Base-by-base conservation (phyloP, 2,329 filamentous ascomycete genomes). In the Colletotrichum tamarilloi region DNA sequence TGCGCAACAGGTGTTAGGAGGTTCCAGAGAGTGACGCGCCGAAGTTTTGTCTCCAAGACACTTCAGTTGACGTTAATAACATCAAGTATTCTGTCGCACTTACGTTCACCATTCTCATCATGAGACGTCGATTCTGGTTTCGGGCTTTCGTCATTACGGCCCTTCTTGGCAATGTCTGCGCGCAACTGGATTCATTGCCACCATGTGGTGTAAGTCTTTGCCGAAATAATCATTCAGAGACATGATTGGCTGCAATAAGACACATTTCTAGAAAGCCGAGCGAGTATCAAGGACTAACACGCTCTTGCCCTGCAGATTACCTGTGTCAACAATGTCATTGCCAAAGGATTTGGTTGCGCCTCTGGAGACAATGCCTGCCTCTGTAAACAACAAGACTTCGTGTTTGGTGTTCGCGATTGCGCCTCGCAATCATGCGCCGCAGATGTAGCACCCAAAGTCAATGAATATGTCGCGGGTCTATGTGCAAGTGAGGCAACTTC, bases 341-440 rank as follows among this genome's bases (percentile, higher is more conserved):
- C 73, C 19, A 68, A 73, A 52, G 74, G 46, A 12, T 68, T 80
- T 12, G 78, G 77, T 32, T 82, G 81, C 62, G 74, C 74, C 6
- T 72, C 72, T 12, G 77, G 78, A 7, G 79, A 82, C 67, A 77
- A 67, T 1, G 30, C 78, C 19, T 88, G 86, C 73, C 79, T 87
- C 19, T 88, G 86, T 75, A 76, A 73, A 32, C 81, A 81, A 12
- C 66, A 78, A 1, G 77, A 77, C 24, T 84, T 84, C 66, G 59
- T 77, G 32, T 77, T 77, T 67, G 83, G 82, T n/a, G 80, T 87
- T 59, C 77, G 79, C 26, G 84, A 86, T 62, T 87, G 85, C 70
- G 81, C 84, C 42, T 77, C 76, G 57, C 68, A 77, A 28, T 77
- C 78, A 14, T 83, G 82, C 62, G 75, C 76, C 7, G 57, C 69